Percentiles rank a stretch among this genome's conserved stretches.
phyloP scores from a whole-genome alignment of 495 filamentous ascomycete species.

The Podospora australis region DNA sequence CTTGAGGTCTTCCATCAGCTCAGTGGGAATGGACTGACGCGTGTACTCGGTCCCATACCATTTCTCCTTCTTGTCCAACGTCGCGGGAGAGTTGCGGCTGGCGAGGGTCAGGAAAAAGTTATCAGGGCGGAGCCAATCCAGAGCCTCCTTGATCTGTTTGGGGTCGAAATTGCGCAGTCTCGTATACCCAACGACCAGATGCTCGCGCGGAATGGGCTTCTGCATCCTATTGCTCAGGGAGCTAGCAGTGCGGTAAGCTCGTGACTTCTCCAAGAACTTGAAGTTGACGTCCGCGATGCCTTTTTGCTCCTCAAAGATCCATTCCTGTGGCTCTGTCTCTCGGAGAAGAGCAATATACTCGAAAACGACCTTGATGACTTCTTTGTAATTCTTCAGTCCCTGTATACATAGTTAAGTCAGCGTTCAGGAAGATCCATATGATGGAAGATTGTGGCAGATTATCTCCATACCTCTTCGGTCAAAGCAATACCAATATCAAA shows the following conservation, averaged over 20 bases:
- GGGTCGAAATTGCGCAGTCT: slow-evolving; percentile 71
- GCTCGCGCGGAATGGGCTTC: slow-evolving; percentile 74
- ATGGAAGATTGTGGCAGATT: neutral
- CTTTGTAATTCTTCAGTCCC: slow-evolving; percentile 70
- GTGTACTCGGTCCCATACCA: slow-evolving; percentile 98
- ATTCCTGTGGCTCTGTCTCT: slow-evolving; percentile 74
- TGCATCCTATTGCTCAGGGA: slow-evolving; percentile 81
- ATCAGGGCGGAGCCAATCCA: slow-evolving; percentile 73
- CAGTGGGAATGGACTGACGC: slow-evolving; percentile 69
- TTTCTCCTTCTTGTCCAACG: slow-evolving; percentile 84
- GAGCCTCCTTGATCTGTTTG: slow-evolving; percentile 63
- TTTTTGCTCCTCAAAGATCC: slow-evolving; percentile 90
- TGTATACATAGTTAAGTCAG: slow-evolving; percentile 14
- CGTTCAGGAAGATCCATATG: neutral
- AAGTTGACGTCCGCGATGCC: slow-evolving; percentile 88
- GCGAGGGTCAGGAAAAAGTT: slow-evolving; percentile 83
- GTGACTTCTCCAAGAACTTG: slow-evolving; percentile 86
- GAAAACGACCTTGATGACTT: slow-evolving; percentile 83
- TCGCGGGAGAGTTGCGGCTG: slow-evolving; percentile 72
- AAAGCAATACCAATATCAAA: slow-evolving; percentile 76
- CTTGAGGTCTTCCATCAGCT: slow-evolving; percentile 64
- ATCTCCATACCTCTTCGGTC: slow-evolving; percentile 63
- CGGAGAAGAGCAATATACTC: slow-evolving; percentile 88
- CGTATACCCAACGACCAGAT: slow-evolving; percentile 70
- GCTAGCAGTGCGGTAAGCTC: slow-evolving; percentile 81